Percentiles rank a stretch among this genome's conserved stretches.
phyloP scores from a whole-genome alignment of 192 early-diverging fungal species.

The Entophlyctis luteolus region DNA sequence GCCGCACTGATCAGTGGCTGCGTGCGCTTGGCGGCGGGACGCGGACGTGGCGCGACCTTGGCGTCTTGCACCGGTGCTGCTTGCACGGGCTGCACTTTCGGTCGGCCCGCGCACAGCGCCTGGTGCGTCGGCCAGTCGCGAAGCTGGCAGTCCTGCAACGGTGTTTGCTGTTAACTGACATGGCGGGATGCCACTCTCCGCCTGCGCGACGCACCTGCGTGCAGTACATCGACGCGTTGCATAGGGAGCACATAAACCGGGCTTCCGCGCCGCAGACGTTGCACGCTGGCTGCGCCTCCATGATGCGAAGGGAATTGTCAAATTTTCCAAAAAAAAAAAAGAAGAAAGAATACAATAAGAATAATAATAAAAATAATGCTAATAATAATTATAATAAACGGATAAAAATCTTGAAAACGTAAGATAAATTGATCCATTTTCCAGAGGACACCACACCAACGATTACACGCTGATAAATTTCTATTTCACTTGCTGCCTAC shows the following conservation, averaged over 20 bases:
- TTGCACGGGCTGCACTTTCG: not conserved
- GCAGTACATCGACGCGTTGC: not conserved
- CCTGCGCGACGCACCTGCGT: not conserved
- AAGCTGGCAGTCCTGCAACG: conserved; percentile 31
- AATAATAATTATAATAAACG: too few relatives aligned
- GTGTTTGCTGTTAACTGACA: conserved; percentile 22
- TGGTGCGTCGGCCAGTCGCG: conserved; percentile 34
- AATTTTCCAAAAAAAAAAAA: too few relatives aligned
- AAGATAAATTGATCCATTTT: too few relatives aligned
- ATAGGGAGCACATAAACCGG: not conserved
- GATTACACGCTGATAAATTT: too few relatives aligned
- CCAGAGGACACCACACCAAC: too few relatives aligned
- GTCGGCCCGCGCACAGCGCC: not conserved
- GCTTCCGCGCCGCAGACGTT: not conserved
- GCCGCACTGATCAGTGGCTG: not conserved
- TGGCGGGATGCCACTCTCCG: not conserved
- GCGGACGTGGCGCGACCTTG: not conserved
- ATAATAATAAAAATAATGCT: too few relatives aligned
- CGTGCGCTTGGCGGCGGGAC: not conserved
- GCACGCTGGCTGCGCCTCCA: not conserved
- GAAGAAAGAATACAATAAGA: too few relatives aligned
- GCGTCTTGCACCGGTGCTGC: not conserved
- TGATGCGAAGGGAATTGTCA: too few relatives aligned
- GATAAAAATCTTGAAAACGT: too few relatives aligned
- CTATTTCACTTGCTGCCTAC: too few relatives aligned